Base-by-base conservation (phyloP, 2,329 filamentous ascomycete genomes). In the Diplodia mutila region DNA sequence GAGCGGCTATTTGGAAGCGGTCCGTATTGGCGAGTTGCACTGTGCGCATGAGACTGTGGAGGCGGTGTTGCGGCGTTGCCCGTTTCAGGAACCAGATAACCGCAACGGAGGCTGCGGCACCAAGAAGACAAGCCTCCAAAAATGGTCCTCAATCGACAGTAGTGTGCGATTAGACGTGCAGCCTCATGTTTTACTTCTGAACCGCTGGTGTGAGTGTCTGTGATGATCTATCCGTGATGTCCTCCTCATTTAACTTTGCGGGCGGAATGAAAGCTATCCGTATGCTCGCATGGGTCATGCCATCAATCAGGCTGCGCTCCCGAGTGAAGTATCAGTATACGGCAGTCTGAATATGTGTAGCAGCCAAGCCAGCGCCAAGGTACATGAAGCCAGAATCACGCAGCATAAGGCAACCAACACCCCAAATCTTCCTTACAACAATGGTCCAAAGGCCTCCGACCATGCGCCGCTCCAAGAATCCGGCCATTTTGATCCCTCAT, bases 401-500 rank as follows among this genome's bases (percentile, higher is more conserved):
- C 46, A 39, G 11, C 46, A 51, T 51, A 63, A 63, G 59, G 59
- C 59, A 21, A 34, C 59, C 59, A 34, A 25, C 59, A 3, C 14
- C 29, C 9, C 11, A 29, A 32, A 14, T 16, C 46, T 34, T 11
- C 46, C 39, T 29, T 68, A 76, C 73, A 76, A 75, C 9, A 69
- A 72, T 54, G 63, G 72, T 25, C 61, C 32, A 69, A 87, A 87
- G 1, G 83, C 84, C 66, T 87, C 85, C 32, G 79, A 80, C 46
- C 71, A 54, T 51, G 29, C 78, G 1, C 82, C 82, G 49, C 80
- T 73, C 85, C 85, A 87, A 0, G 72, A 79, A 21, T 75, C 72
- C 0, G 85, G 85, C 69, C 85, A 86, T 61, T 85, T 79, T 39
- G 74, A 69, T 8, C 79, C 83, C n/a, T 80, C 78, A 55, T 72